Conservation (phyloP, 139 green algal species). For the Haematococcus sp. region DNA sequence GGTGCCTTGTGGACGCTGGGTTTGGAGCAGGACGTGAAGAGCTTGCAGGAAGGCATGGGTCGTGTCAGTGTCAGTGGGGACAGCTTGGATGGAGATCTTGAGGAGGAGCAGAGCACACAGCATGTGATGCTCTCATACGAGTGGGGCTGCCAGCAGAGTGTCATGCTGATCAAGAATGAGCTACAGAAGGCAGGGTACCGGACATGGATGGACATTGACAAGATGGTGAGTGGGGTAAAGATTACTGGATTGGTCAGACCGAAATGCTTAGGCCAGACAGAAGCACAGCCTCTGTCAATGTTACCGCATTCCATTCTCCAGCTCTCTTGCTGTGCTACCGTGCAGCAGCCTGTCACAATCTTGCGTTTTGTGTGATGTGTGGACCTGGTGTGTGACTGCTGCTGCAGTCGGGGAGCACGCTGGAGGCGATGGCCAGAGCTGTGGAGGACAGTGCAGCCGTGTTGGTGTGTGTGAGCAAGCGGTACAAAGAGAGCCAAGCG, state of each 20-base stretch:
- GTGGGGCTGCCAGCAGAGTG: constrained; percentile 48
- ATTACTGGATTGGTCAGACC: too few species aligned
- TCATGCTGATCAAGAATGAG: constrained; percentile 50
- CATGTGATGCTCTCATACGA: constrained; percentile 62
- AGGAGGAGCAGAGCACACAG: constrained; percentile 4
- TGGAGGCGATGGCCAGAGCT: constrained; percentile 56
- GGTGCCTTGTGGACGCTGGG: constrained; percentile 52
- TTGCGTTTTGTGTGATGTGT: too few species aligned
- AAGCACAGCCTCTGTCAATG: neutral
- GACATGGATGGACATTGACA: constrained; percentile 56
- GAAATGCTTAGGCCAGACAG: neutral
- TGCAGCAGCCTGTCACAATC: too few species aligned
- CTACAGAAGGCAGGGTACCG: constrained; percentile 41
- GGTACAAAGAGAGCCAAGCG: constrained; percentile 56
- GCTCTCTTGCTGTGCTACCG: neutral
- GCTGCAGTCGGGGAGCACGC: constrained; percentile 27
- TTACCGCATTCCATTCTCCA: neutral
- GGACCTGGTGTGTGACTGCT: too few species aligned
- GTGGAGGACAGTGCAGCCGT: constrained; percentile 46
- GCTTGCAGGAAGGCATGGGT: constrained; percentile 21
- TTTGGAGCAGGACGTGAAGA: constrained; percentile 42
- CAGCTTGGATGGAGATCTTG: too few species aligned
- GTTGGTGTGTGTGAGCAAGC: constrained; percentile 50
- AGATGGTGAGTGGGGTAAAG: constrained; percentile 30
- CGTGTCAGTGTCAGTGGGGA: neutral